Evolutionary conservation across 495 filamentous ascomycete genomes (phyloP).

Genomic region (Lasiosphaeris hirsuta): DNA sequence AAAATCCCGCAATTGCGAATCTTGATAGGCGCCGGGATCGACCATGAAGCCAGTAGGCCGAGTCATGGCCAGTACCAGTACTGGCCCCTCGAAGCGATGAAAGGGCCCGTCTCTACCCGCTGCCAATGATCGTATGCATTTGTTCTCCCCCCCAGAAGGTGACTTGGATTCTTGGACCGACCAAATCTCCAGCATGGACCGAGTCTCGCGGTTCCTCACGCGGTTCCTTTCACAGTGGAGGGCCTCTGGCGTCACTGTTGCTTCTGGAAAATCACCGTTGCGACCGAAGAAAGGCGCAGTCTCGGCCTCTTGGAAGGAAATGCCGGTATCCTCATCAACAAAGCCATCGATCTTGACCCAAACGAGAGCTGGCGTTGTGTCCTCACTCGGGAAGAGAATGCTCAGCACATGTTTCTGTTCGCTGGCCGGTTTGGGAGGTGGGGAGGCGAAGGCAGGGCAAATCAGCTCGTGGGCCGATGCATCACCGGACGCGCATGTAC

Average conservation of each 20-base stretch:
- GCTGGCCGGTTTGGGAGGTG: neutral
- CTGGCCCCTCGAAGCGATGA: neutral
- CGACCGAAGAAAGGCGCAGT: neutral
- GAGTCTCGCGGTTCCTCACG: slow-evolving; percentile 3
- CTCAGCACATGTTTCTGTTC: neutral
- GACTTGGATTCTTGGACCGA: neutral
- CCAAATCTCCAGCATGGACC: slow-evolving; percentile 9
- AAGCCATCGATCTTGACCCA: slow-evolving; percentile 9
- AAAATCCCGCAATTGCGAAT: neutral
- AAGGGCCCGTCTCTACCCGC: neutral
- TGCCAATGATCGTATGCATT: neutral
- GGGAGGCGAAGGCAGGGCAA: neutral
- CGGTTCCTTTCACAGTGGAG: slow-evolving; percentile 3
- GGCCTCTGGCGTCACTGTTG: neutral
- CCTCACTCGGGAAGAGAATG: neutral
- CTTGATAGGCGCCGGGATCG: slow-evolving; percentile 7
- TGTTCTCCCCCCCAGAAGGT: neutral
- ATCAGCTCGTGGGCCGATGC: neutral
- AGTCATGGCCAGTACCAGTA: slow-evolving; percentile 10
- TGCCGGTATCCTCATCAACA: slow-evolving; percentile 5
- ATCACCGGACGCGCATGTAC: neutral
- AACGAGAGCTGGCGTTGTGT: neutral
- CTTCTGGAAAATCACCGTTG: neutral
- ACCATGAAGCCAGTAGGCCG: slow-evolving; percentile 12
- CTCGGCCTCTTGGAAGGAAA: slow-evolving; percentile 11